These are phyloP conservation scores for Trichaptum fuscoviolaceum DNA, from an alignment of 768 basidiomycete species.

Conservation along the genomic window DNA sequence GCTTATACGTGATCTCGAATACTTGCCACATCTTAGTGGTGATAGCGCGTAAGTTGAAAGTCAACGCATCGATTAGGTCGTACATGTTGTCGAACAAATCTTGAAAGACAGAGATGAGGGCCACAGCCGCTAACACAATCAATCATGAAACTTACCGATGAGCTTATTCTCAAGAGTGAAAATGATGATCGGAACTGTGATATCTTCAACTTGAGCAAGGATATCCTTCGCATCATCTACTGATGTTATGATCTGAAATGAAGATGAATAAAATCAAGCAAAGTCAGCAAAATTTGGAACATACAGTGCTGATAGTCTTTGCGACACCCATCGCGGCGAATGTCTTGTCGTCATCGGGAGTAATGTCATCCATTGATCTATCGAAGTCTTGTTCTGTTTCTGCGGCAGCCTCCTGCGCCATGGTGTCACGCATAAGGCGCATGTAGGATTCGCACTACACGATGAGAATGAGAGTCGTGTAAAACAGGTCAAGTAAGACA, in stretches of 20 bases:
- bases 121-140: background rate
- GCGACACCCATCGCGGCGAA: slow-evolving; percentile 84
- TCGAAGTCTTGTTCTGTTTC: slow-evolving; percentile 51
- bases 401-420: slow-evolving; percentile 45
- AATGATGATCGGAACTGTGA: slow-evolving; percentile 70
- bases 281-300: slow-evolving; percentile 18
- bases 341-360: slow-evolving; percentile 78
- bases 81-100: slow-evolving; percentile 87
- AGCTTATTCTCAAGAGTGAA: slow-evolving; percentile 75
- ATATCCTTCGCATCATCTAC: slow-evolving; percentile 72
- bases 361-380: slow-evolving; percentile 34
- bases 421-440: slow-evolving; percentile 67
- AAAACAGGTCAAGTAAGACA: slow-evolving; percentile 5
- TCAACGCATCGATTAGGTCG: slow-evolving; percentile 78
- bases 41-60: slow-evolving; percentile 73
- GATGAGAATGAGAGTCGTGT: background rate
- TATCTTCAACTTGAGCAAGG: slow-evolving; percentile 73
- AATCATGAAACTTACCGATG: slow-evolving; percentile 46
- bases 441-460: slow-evolving; percentile 75
- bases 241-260: slow-evolving; percentile 62
- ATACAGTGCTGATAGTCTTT: slow-evolving; percentile 76
- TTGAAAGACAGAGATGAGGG: slow-evolving; percentile 22
- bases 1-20: slow-evolving; percentile 74
- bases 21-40: slow-evolving; percentile 84
- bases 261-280: slow-evolving; percentile 4